These are phyloP conservation scores for Isoetes taiwanensis DNA, from an alignment of 75 land plant genomes.

Conservation along the genomic window DNA sequence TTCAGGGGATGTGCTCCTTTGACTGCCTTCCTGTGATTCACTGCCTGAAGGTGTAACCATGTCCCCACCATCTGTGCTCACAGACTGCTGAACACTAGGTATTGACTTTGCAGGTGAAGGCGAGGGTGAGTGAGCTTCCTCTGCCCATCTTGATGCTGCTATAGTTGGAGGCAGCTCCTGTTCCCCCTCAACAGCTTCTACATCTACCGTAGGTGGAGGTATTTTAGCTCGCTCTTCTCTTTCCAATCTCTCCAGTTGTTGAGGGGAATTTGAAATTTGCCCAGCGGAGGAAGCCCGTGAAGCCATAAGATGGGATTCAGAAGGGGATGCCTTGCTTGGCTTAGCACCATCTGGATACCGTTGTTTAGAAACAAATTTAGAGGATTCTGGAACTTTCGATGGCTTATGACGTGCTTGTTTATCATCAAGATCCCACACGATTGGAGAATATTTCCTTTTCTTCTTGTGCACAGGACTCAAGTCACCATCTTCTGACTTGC, in stretches of 20 bases:
- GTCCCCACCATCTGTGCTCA: constrained; percentile 21
- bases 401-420: constrained; percentile 13
- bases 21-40: background rate
- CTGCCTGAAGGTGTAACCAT: background rate
- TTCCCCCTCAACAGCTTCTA: constrained; percentile 42
- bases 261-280: no score
- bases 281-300: no score
- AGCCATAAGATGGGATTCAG: background rate
- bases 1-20: constrained; percentile 40
- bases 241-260: no score
- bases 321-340: background rate
- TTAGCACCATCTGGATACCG: no score
- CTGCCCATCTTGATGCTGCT: constrained; percentile 79
- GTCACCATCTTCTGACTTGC: constrained; percentile 37
- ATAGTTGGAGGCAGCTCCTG: constrained; percentile 29
- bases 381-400: constrained; percentile 3
- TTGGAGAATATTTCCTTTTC: constrained; percentile 77
- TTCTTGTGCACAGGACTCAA: no score
- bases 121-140: constrained; percentile 32
- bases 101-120: constrained; percentile 6
- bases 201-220: constrained; percentile 15
- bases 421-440: constrained; percentile 84
- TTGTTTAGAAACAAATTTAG: no score
- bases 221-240: no score
- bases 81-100: constrained; percentile 15